Conservation (phyloP, 805 yeast genomes). For the Naumovozyma baii region DNA sequence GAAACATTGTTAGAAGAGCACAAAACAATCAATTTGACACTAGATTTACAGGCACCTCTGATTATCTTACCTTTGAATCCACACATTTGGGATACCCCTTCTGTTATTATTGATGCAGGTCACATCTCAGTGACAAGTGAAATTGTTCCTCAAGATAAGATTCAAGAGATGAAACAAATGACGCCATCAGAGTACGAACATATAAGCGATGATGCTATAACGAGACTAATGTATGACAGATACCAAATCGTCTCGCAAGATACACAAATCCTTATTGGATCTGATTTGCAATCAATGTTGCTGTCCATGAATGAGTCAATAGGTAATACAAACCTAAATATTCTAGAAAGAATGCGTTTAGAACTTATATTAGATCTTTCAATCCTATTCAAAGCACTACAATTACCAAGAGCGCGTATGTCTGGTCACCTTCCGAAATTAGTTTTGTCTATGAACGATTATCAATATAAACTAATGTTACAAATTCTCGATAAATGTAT, state of each 20-base stretch:
- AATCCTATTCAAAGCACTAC: constrained; percentile 70
- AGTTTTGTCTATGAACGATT: constrained; percentile 68
- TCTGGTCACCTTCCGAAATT: constrained; percentile 72
- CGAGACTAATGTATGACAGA: constrained; percentile 80
- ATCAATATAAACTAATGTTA: constrained; percentile 84
- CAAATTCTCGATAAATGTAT: constrained; percentile 58
- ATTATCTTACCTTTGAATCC: constrained; percentile 81
- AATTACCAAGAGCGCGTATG: constrained; percentile 60
- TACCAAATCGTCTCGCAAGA: constrained; percentile 69
- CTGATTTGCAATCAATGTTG: constrained; percentile 68
- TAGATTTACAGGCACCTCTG: constrained; percentile 90
- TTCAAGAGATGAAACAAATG: constrained; percentile 60
- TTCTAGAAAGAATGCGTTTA: constrained; percentile 68
- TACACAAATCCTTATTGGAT: constrained; percentile 83
- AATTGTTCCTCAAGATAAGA: constrained; percentile 57
- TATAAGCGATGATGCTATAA: constrained; percentile 37
- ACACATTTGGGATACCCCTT: constrained; percentile 70
- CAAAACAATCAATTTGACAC: constrained; percentile 72
- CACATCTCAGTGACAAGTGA: constrained; percentile 80
- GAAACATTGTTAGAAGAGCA: constrained; percentile 93
- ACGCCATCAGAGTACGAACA: constrained; percentile 63
- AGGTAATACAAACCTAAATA: constrained; percentile 37
- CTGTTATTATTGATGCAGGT: constrained; percentile 91
- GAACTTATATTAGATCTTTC: constrained; percentile 71
- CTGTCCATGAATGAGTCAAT: constrained; percentile 48